Evolutionary conservation across 2,329 filamentous ascomycete species (phyloP).

Genomic region (Colletotrichum higginsianum): DNA sequence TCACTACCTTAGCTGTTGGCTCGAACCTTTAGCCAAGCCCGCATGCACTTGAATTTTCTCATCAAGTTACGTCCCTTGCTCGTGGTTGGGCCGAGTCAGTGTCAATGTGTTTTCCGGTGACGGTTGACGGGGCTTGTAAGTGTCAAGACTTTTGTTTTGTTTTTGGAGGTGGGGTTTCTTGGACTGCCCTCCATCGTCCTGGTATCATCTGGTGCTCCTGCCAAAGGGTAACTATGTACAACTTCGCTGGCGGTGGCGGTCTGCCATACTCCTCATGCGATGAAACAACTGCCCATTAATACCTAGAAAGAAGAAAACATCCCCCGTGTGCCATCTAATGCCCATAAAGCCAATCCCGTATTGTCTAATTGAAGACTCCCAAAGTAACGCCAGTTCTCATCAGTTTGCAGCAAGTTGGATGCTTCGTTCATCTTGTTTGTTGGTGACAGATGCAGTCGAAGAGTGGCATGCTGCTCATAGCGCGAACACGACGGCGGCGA

Average conservation of each 20-base stretch:
- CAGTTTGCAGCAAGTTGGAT: not conserved
- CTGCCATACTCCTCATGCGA: slow-evolving; percentile 19
- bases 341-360: not conserved
- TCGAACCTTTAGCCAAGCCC: not conserved
- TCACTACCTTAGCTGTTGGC: not conserved
- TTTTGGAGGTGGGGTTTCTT: not conserved
- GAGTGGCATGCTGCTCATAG: slow-evolving; percentile 33
- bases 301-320: not conserved
- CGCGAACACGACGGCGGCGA: slow-evolving; percentile 46
- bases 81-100: slow-evolving; percentile 9
- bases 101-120: not conserved
- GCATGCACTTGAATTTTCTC: not conserved
- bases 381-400: slow-evolving; percentile 1
- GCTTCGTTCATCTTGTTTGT: not conserved
- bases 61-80: no score
- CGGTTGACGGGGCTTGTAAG: not conserved
- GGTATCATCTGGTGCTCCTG: slow-evolving; percentile 33
- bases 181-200: slow-evolving; percentile 23
- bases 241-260: not conserved
- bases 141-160: slow-evolving; percentile 10
- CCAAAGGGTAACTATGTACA: slow-evolving; percentile 29
- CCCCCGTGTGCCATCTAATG: not conserved
- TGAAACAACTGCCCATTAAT: slow-evolving; percentile 18
- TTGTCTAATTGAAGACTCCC: slow-evolving; percentile 2
- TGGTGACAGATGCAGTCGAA: not conserved